These are phyloP conservation scores for Yamadazyma laniorum DNA, from an alignment of 805 yeast genomes.

Conservation along the genomic window DNA sequence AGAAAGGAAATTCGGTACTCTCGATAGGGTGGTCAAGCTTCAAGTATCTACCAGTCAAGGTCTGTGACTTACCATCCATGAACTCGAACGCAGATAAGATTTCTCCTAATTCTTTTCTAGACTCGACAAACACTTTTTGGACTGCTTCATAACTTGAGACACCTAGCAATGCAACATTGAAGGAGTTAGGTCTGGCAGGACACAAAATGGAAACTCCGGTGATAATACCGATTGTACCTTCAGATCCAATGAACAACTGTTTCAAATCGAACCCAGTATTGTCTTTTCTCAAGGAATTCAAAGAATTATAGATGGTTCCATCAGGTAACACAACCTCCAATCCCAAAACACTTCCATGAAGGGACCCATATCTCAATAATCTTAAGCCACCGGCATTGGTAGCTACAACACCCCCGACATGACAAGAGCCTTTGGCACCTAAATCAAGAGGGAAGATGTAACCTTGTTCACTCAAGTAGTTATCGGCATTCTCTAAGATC, in stretches of 20 bases:
- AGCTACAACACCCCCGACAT: conserved; percentile 91
- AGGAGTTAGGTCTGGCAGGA: conserved; percentile 82
- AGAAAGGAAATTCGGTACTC: conserved; percentile 75
- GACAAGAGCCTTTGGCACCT: conserved; percentile 97
- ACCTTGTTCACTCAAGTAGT: conserved; percentile 72
- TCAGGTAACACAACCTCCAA: conserved; percentile 90
- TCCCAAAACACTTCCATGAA: conserved; percentile 90
- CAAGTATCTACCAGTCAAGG: conserved; percentile 59
- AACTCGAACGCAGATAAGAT: conserved; percentile 90
- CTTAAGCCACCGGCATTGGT: conserved; percentile 96
- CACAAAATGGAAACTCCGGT: conserved; percentile 89
- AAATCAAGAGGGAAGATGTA: conserved; percentile 89
- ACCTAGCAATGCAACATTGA: conserved; percentile 86
- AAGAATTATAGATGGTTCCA: conserved; percentile 76
- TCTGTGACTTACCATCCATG: conserved; percentile 76
- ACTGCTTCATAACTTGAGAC: conserved; percentile 80
- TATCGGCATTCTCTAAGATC: conserved; percentile 82
- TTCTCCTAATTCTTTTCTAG: conserved; percentile 77
- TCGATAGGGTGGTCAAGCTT: conserved; percentile 74
- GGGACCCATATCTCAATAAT: conserved; percentile 81
- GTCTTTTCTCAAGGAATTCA: conserved; percentile 87
- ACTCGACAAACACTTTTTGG: conserved; percentile 73
- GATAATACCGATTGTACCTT: conserved; percentile 87
- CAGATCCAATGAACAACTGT: conserved; percentile 90
- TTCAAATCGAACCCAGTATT: conserved; percentile 94